Percentiles rank a stretch among this genome's conserved stretches.
phyloP scores from a whole-genome alignment of 495 filamentous ascomycete genomes.

The Aspergillus sclerotioniger region DNA sequence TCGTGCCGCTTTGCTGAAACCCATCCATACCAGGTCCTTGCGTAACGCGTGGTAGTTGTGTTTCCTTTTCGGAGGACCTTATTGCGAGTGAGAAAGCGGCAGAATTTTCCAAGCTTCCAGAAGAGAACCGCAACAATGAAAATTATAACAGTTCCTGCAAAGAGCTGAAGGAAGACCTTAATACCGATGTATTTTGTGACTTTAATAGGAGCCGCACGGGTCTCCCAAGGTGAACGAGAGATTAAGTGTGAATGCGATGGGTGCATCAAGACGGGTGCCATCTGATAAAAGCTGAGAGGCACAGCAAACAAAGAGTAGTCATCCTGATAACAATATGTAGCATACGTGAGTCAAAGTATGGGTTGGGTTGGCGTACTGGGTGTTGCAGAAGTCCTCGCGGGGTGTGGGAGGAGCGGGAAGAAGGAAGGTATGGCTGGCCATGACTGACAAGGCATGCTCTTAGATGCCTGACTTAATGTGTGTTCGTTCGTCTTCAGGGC shows the following conservation, averaged over 20 bases:
- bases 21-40: slow-evolving; percentile 50
- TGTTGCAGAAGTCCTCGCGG: neutral
- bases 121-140: slow-evolving; percentile 40
- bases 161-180: slow-evolving; percentile 32
- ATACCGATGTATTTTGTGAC: slow-evolving; percentile 27
- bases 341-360: neutral
- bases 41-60: slow-evolving; percentile 32
- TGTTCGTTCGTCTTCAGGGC: too few species aligned
- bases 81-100: slow-evolving; percentile 34
- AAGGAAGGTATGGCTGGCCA: slow-evolving; percentile 20
- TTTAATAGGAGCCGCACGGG: slow-evolving; percentile 15
- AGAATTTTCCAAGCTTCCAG: slow-evolving; percentile 41
- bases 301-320: slow-evolving; percentile 10
- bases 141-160: slow-evolving; percentile 39
- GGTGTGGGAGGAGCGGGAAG: slow-evolving; percentile 36
- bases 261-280: slow-evolving; percentile 37
- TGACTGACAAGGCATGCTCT: too few species aligned
- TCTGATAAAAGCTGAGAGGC: slow-evolving; percentile 16
- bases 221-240: slow-evolving; percentile 21
- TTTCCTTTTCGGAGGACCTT: slow-evolving; percentile 36
- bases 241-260: slow-evolving; percentile 28
- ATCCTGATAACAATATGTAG: slow-evolving; percentile 26
- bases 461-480: too few species aligned
- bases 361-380: neutral
- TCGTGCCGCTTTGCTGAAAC: slow-evolving; percentile 34